Evolutionary conservation across 257 asterid genomes (phyloP).

Genomic region (Primulina tabacum): DNA sequence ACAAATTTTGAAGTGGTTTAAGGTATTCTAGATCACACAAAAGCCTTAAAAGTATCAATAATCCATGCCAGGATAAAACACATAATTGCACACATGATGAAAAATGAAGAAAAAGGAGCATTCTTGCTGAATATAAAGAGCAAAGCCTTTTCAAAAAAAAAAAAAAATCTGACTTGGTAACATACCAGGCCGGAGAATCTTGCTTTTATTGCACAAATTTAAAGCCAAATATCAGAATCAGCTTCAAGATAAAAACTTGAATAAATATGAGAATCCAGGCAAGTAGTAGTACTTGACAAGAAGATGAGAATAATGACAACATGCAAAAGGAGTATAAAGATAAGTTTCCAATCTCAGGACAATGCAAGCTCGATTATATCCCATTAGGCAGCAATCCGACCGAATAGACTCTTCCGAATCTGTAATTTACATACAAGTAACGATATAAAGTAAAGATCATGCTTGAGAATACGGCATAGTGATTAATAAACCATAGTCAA

Average conservation of each 20-base stretch:
- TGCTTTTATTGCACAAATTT: conserved; percentile 24
- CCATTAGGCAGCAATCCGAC: conserved; percentile 55
- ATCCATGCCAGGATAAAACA: not conserved
- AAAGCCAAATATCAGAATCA: conserved; percentile 14
- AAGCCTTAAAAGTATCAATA: too few relatives aligned
- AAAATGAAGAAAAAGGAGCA: not conserved
- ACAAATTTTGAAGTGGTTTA: too few relatives aligned
- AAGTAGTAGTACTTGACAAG: conserved; percentile 9
- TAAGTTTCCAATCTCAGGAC: conserved; percentile 25
- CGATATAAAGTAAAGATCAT: conserved; percentile 18
- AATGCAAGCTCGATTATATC: conserved; percentile 17
- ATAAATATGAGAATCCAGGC: conserved; percentile 17
- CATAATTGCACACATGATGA: not conserved
- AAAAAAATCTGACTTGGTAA: conserved; percentile 24
- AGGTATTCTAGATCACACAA: too few relatives aligned
- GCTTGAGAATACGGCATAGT: not conserved
- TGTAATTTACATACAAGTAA: conserved; percentile 36
- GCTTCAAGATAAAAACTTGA: conserved; percentile 21
- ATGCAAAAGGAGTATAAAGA: conserved; percentile 18
- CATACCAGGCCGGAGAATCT: conserved; percentile 28
- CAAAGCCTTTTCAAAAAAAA: not conserved
- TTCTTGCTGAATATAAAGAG: not conserved
- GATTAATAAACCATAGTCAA: not conserved
- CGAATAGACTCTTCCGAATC: conserved; percentile 80
- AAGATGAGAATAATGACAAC: conserved; percentile 21